Conservation (phyloP, 2,329 filamentous ascomycete genomes). For the Neonectria sp. region DNA sequence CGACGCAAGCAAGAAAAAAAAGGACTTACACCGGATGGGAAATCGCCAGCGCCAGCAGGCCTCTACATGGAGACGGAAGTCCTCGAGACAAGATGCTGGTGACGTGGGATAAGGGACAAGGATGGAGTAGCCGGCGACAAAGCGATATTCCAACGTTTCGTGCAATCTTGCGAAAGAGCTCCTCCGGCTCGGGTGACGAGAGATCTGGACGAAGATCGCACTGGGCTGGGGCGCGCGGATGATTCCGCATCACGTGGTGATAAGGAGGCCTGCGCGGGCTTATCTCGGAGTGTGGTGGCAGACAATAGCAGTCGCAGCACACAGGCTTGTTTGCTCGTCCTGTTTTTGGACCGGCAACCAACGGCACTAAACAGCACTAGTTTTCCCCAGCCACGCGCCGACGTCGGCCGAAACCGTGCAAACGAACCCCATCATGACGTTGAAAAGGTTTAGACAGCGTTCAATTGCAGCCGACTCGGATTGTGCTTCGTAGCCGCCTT, state of each 20-base stretch:
- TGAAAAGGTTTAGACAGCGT: not conserved
- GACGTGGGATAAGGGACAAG: constrained; percentile 22
- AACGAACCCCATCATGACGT: not conserved
- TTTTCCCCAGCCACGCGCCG: constrained; percentile 27
- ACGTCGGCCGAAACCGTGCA: constrained; percentile 34
- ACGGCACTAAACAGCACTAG: constrained; percentile 24
- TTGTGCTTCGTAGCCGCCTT: not conserved
- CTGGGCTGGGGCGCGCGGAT: constrained; percentile 46
- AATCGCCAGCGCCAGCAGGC: constrained; percentile 49
- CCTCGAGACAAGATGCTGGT: constrained; percentile 31
- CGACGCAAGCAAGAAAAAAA: constrained; percentile 43
- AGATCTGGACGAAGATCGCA: constrained; percentile 52
- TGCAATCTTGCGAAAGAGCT: constrained; percentile 57
- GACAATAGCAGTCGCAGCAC: not conserved
- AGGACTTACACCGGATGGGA: constrained; percentile 54
- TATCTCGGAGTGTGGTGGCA: constrained; percentile 40
- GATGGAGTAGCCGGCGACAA: constrained; percentile 36
- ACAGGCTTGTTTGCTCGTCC: constrained; percentile 11
- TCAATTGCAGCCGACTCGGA: constrained; percentile 1
- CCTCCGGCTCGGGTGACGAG: constrained; percentile 54
- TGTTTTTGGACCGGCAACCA: constrained; percentile 36
- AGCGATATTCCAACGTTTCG: constrained; percentile 43
- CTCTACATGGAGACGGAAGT: constrained; percentile 56
- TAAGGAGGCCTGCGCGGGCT: constrained; percentile 43
- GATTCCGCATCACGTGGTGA: constrained; percentile 54